Conservation (phyloP, 495 filamentous ascomycete genomes). For the Aspergillus bertholletiae region DNA sequence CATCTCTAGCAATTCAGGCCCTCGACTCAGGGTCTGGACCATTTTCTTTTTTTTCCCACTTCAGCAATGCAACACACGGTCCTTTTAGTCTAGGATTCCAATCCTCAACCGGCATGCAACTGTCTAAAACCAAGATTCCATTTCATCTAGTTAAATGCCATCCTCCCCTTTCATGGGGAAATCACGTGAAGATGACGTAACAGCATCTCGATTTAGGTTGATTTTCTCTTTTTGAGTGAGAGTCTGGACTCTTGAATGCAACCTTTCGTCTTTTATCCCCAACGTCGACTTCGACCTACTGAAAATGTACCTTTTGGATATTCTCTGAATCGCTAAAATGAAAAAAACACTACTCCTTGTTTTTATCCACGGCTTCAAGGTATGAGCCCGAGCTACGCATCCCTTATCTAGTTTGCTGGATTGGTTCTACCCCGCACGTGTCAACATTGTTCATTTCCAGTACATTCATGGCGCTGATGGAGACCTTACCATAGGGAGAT, state of each 20-base stretch:
- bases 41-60: too few relatives aligned
- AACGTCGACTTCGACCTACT: background rate
- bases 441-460: background rate
- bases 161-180: background rate
- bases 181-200: constrained; percentile 9
- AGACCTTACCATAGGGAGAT: constrained; percentile 57
- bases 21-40: too few relatives aligned
- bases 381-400: constrained; percentile 27
- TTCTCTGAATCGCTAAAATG: constrained; percentile 42
- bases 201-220: background rate
- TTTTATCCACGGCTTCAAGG: constrained; percentile 98
- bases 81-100: too few relatives aligned
- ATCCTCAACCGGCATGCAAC: too few relatives aligned
- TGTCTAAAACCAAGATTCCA: too few relatives aligned
- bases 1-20: too few relatives aligned
- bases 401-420: background rate
- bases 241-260: background rate
- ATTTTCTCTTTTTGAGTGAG: too few relatives aligned
- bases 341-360: constrained; percentile 86
- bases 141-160: too few relatives aligned
- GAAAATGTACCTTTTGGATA: background rate
- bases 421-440: constrained; percentile 6
- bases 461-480: constrained; percentile 4
- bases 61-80: too few relatives aligned
- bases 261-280: background rate